Evolutionary conservation across 1,284 basidiomycete species (phyloP).

Genomic region (Ganoderma sp.): DNA sequence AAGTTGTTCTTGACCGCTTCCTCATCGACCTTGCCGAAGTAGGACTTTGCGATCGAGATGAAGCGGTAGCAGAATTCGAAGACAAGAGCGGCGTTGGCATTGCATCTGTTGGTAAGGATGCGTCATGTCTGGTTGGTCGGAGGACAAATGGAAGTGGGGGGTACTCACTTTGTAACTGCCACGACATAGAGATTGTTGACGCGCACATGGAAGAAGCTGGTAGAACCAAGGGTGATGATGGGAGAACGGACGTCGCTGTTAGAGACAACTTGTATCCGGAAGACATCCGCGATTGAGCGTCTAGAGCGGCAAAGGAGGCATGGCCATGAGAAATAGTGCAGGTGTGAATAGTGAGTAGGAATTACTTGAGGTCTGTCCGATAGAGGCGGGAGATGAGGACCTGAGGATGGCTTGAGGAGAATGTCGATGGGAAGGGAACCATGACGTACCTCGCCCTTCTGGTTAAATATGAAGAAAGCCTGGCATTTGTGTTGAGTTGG

Average conservation of each 20-base stretch:
- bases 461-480: slow-evolving; percentile 99
- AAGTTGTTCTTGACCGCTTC: slow-evolving; percentile 99
- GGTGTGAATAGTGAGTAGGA: neutral
- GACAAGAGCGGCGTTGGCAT: slow-evolving; percentile 96
- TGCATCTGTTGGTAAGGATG: slow-evolving; percentile 58
- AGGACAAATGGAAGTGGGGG: slow-evolving; percentile 39
- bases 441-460: slow-evolving; percentile 87
- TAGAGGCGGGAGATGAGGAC: slow-evolving; percentile 94
- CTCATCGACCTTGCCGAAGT: slow-evolving; percentile 98
- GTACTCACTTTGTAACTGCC: slow-evolving; percentile 88
- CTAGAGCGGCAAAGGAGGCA: slow-evolving; percentile 47
- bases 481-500: slow-evolving; percentile 38
- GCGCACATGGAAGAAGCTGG: slow-evolving; percentile 96
- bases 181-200: slow-evolving; percentile 95
- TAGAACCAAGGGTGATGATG: slow-evolving; percentile 96
- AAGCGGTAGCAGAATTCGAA: slow-evolving; percentile 99
- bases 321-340: neutral
- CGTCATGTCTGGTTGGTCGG: neutral
- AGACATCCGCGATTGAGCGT: slow-evolving; percentile 97
- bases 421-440: neutral
- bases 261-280: slow-evolving; percentile 97
- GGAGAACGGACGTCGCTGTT: slow-evolving; percentile 96
- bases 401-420: slow-evolving; percentile 46
- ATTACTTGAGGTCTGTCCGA: slow-evolving; percentile 90
- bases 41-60: slow-evolving; percentile 90